Evolutionary conservation across 345 rosid species (phyloP), one percentile per base, ranked within the genome.

Genomic region (Acer saccharum): DNA sequence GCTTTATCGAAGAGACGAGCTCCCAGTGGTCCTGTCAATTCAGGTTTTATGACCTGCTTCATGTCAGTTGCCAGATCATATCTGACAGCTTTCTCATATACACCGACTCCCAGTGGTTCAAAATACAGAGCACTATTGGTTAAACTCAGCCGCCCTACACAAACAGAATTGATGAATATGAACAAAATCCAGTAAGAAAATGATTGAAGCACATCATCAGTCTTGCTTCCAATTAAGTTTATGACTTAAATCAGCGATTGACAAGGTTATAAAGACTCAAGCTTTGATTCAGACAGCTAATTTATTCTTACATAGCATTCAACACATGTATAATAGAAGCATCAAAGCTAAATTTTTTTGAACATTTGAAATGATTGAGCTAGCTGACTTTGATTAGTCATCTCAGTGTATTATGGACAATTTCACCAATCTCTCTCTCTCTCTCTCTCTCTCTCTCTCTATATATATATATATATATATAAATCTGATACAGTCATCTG

Each of bases 1-100:
- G 98, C 99, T 83, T 92, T 95, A 82, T 95, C 98, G 80, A 95
- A 95, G 69, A 95, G 88, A 71, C 99, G 94, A 86, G 98, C 97
- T 72, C 98, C 99, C 86, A 93, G 75, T 46, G 97, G 99, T 73
- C 97, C 99, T 65, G 98, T 95, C 83, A 92, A 78, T 81, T 93
- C 98, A 65, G 98, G 94, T 84, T 85, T 95, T 75, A 95, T 83
- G 81, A 95, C 94, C 83, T 95, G 99, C 87, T 93, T 90, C 80
- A 82, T 70, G 77, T 93, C 96, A 48, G 68, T 83, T 61, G 86
- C 90, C 72, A 95, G 92, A 86, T 95, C 97, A 84, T 93, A 95
- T 83, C 88, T 85, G 63, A 81, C 91, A 72, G 95, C 86, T 83
- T 90, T 93, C 77, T 95, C 99, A 77, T 83, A 88, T 66, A 78